These are phyloP conservation scores for Dalbergia cochinchinensis DNA, from an alignment of 306 rosid species.

Conservation along the genomic window DNA sequence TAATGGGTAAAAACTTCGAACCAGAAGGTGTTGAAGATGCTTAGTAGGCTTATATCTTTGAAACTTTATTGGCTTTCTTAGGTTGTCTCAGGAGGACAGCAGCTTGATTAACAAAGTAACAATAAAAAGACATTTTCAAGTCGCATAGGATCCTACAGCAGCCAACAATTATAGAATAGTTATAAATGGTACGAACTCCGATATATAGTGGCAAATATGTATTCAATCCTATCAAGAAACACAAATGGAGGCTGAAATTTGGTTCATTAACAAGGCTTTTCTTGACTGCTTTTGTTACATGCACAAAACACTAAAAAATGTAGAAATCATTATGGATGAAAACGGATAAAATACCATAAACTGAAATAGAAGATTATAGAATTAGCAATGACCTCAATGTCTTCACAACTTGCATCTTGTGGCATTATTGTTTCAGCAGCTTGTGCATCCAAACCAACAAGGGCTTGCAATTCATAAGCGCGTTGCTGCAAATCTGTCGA, in stretches of 20 bases:
- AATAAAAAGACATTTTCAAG: not conserved
- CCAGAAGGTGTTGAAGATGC: too few species aligned
- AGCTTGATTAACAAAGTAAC: too few species aligned
- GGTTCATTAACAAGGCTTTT: constrained; percentile 10
- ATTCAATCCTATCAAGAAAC: not conserved
- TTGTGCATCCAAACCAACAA: constrained; percentile 61
- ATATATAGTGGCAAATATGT: not conserved
- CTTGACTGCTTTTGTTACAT: not conserved
- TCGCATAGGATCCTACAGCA: not conserved
- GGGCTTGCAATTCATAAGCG: constrained; percentile 89
- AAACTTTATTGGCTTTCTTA: too few species aligned
- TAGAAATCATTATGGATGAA: constrained; percentile 13
- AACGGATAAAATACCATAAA: constrained; percentile 3
- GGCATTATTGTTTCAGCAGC: constrained; percentile 72
- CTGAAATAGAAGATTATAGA: constrained; percentile 27
- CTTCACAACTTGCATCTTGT: constrained; percentile 83
- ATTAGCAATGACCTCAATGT: constrained; percentile 69
- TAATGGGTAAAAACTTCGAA: too few species aligned
- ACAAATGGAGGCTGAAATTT: constrained; percentile 19
- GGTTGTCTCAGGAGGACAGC: too few species aligned
- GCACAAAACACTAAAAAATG: constrained; percentile 12
- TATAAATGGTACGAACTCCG: not conserved
- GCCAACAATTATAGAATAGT: constrained; percentile 2
- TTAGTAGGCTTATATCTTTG: too few species aligned
- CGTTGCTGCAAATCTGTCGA: constrained; percentile 95